Evolutionary conservation across 139 green algal genomes (phyloP).

Genomic region (Volvox reticuliferus): DNA sequence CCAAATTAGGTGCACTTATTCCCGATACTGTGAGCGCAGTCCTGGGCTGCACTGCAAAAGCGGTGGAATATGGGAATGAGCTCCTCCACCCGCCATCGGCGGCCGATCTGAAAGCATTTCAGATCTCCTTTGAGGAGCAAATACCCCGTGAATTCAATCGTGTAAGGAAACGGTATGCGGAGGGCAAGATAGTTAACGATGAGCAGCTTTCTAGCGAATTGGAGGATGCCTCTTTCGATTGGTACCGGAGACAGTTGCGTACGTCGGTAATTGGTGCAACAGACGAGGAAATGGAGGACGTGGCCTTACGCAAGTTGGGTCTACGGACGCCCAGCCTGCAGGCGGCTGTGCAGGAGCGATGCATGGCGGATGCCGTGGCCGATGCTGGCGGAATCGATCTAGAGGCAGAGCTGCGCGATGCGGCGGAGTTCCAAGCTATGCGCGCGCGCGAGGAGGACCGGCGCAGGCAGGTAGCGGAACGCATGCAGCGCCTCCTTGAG

Average conservation of each 20-base stretch:
- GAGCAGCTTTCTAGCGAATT: slow-evolving; percentile 57
- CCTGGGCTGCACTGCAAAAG: not conserved
- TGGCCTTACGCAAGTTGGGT: slow-evolving; percentile 39
- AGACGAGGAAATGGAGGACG: slow-evolving; percentile 55
- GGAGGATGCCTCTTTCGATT: slow-evolving; percentile 60
- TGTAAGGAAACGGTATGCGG: slow-evolving; percentile 39
- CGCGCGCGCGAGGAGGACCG: not conserved
- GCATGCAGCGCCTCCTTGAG: not conserved
- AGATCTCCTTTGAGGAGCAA: not conserved
- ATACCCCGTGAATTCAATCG: slow-evolving; percentile 53
- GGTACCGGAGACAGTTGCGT: slow-evolving; percentile 57
- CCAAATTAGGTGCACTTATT: not conserved
- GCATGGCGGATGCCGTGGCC: not conserved
- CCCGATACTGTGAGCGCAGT: not conserved
- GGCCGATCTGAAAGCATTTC: not conserved
- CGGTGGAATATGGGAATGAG: not conserved
- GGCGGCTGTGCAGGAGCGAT: not conserved
- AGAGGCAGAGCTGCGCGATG: not conserved
- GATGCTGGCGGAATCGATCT: slow-evolving; percentile 2
- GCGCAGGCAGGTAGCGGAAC: not conserved
- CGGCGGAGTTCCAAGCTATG: not conserved
- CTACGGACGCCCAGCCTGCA: slow-evolving; percentile 18
- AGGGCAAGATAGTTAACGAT: slow-evolving; percentile 53
- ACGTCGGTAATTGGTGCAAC: slow-evolving; percentile 37
- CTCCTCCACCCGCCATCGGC: not conserved